Conservation (phyloP, 495 filamentous ascomycete genomes). For the Penicillium coffeae region DNA sequence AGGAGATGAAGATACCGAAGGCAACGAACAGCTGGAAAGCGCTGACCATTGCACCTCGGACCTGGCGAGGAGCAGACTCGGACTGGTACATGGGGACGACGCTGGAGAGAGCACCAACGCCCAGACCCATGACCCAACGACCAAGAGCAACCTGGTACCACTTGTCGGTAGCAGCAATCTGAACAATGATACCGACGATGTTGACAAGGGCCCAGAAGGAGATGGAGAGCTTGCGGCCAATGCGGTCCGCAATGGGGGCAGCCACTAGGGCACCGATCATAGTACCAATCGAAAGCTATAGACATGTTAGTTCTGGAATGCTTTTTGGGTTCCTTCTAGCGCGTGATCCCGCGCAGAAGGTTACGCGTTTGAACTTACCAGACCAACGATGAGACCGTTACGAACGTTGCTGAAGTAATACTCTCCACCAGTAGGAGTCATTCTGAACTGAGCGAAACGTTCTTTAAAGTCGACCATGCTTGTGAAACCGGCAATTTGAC, state of each 20-base stretch:
- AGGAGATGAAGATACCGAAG: conserved; percentile 76
- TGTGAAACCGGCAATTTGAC: conserved; percentile 58
- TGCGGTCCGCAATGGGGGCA: conserved; percentile 51
- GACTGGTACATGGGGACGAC: conserved; percentile 71
- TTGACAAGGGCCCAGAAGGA: conserved; percentile 58
- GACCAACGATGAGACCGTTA: conserved; percentile 53
- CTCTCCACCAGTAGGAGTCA: conserved; percentile 24
- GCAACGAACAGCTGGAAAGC: conserved; percentile 87
- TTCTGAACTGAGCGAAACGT: conserved; percentile 43
- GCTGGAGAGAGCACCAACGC: conserved; percentile 68
- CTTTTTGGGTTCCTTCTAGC: neutral
- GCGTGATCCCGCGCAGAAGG: neutral
- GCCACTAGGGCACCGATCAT: conserved; percentile 64
- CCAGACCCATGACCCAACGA: conserved; percentile 60
- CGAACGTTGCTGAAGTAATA: conserved; percentile 53
- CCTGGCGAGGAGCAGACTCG: conserved; percentile 61
- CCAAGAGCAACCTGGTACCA: conserved; percentile 55
- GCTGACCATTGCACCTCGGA: conserved; percentile 65
- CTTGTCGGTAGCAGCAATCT: conserved; percentile 53
- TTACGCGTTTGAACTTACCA: conserved; percentile 32
- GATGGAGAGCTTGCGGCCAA: conserved; percentile 52
- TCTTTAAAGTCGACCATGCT: conserved; percentile 53
- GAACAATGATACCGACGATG: conserved; percentile 65
- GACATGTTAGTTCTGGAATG: neutral
- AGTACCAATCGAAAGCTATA: conserved; percentile 59